Evolutionary conservation across 345 rosid species (phyloP).

Genomic region (Citrus trifoliata): DNA sequence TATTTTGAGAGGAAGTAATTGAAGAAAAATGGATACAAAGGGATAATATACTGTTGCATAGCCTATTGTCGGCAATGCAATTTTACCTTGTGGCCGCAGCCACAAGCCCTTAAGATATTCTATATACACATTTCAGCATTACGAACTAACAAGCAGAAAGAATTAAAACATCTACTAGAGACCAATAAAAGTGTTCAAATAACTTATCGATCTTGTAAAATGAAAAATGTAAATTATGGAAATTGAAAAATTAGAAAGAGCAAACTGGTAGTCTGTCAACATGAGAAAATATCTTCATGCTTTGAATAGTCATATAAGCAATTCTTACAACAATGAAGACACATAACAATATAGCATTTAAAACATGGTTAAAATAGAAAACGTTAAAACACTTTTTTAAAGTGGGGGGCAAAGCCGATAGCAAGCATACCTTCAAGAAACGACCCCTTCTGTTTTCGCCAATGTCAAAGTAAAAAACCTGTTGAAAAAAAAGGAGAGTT

Average conservation of each 20-base stretch:
- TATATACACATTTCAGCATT: too few relatives aligned
- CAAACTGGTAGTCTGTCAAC: not conserved
- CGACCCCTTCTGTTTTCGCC: slow-evolving; percentile 97
- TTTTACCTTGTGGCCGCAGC: not conserved
- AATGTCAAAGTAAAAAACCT: slow-evolving; percentile 96
- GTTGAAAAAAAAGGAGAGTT: not conserved
- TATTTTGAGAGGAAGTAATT: not conserved
- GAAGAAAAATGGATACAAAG: not conserved
- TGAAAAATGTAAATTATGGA: not conserved
- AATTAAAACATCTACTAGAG: not conserved
- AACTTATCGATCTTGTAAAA: not conserved
- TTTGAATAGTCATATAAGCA: not conserved
- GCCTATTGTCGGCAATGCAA: not conserved
- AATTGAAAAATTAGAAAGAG: not conserved
- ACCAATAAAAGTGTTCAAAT: not conserved
- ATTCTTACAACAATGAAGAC: not conserved
- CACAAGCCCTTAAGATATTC: not conserved
- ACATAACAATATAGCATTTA: not conserved
- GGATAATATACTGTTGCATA: not conserved
- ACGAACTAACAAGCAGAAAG: not conserved
- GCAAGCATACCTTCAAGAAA: slow-evolving; percentile 68
- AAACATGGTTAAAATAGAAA: not conserved
- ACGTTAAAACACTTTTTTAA: not conserved
- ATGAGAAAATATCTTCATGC: not conserved
- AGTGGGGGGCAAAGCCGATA: not conserved